Evolutionary conservation across 2,329 filamentous ascomycete species (phyloP), one percentile per base, ranked within the genome.

Genomic region (Capronia coronata): DNA sequence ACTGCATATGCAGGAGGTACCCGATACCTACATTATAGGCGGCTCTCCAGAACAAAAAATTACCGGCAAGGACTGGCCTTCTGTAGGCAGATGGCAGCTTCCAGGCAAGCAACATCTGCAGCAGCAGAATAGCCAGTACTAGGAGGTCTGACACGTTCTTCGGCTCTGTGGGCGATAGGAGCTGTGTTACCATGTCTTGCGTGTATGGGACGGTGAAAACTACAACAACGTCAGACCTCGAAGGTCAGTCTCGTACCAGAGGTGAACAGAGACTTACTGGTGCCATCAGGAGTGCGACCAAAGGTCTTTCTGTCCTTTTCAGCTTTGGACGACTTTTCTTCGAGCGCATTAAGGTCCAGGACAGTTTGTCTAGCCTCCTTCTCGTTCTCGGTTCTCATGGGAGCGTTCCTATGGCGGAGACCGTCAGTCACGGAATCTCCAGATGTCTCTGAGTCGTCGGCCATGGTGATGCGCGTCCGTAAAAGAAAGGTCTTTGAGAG

Each of bases 171-270:
- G 93, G 93, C 62, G 94, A 93, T 61, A 98, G 81, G 48, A 98
- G 79, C 71, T 97, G 93, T 44, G 91, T 94, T 61, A 98, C 91
- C 93, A 98, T 97, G 71, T 98, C 93, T 75, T 96, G 89, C 49
- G 93, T 98, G 55, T 88, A 84, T 41, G 93, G 93, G 47, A 98
- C 93, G 51, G 88, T 85, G 66, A 98, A 98, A 62, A 95, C 93
- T 97, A 63, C 58, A 32, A 38, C 11, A 43, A 18, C 19, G 39
- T 48, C 29, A 40, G 40, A 22, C 27, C 19, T 11, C 16, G 13
- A 10, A 14, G 9, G 38, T 30, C 3, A 8, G 10, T 14, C 11
- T 39, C 25, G 30, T 8, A 16, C 7, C 32, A 18, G 21, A 21
- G 40, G 7, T n/a, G 14, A 37, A 19, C 14, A 30, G 34, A 35